Percentiles rank a stretch among this genome's conserved stretches.
Conservation (phyloP, 305 asterid genomes). For the Solanum hybrid region DNA sequence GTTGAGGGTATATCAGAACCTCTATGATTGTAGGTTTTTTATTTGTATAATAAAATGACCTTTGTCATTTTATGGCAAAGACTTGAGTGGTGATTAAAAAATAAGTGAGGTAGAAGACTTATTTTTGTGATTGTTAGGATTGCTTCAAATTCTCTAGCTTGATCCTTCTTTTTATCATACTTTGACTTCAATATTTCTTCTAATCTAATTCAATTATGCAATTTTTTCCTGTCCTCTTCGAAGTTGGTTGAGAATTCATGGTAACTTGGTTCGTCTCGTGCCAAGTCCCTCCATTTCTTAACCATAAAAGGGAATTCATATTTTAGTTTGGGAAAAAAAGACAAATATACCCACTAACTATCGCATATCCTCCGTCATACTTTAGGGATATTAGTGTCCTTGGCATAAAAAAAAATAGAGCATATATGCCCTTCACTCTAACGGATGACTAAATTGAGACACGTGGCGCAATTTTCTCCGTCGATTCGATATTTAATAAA, state of each 20-base stretch:
- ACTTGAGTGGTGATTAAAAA: too few relatives aligned
- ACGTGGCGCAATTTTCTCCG: too few relatives aligned
- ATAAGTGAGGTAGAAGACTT: too few relatives aligned
- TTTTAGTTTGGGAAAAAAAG: background rate
- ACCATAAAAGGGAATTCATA: constrained; percentile 1
- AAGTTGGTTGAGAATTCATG: background rate
- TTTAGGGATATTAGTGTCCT: too few relatives aligned
- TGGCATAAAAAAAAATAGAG: too few relatives aligned
- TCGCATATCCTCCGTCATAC: too few relatives aligned
- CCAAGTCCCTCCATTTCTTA: background rate
- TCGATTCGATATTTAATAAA: too few relatives aligned
- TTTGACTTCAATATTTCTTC: background rate
- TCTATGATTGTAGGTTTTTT: background rate
- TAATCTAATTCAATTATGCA: background rate
- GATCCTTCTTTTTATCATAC: background rate
- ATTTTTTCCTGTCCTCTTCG: background rate
- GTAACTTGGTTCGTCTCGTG: background rate
- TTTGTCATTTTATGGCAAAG: too few relatives aligned
- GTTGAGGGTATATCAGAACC: background rate
- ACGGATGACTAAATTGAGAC: too few relatives aligned
- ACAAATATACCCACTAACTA: too few relatives aligned
- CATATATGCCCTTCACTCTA: too few relatives aligned
- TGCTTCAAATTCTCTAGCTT: background rate
- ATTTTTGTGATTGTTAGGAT: background rate
- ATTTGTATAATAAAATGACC: background rate